These are phyloP conservation scores for Aurantiochytrium sp. DNA, from an alignment of 108 stramenopile genomes.

Conservation along the genomic window DNA sequence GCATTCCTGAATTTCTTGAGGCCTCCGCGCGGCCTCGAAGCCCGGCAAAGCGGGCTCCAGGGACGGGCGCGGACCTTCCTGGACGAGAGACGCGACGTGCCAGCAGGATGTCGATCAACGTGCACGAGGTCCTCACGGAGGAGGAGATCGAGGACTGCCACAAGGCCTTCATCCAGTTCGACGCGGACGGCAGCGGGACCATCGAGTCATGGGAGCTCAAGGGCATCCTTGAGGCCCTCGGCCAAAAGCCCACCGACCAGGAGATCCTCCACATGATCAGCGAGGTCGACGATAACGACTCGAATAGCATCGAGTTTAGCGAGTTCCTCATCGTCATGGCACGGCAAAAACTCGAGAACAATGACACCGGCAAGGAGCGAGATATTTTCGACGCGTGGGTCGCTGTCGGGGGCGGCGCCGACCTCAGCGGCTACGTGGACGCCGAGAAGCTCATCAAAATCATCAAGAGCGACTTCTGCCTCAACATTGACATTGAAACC, in stretches of 20 bases:
- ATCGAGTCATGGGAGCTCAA: conserved; percentile 26
- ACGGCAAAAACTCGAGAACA: background rate
- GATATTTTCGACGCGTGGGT: conserved; percentile 21
- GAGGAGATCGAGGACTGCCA: conserved; percentile 32
- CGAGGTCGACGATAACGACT: conserved; percentile 26
- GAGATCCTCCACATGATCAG: conserved; percentile 25
- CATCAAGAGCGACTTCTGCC: conserved; percentile 25
- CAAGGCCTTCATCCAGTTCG: conserved; percentile 33
- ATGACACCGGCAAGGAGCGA: conserved; percentile 19
- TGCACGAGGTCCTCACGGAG: conserved; percentile 22
- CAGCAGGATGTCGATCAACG: conserved; percentile 11
- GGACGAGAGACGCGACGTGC: background rate
- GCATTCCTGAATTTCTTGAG: no score
- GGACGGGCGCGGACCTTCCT: no score
- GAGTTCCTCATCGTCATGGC: conserved; percentile 23
- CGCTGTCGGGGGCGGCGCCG: background rate
- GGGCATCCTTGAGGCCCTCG: conserved; percentile 10
- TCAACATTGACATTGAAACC: conserved; percentile 20
- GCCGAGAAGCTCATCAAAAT: conserved; percentile 28
- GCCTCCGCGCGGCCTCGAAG: no score
- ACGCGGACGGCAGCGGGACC: conserved; percentile 9
- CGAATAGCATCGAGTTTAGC: background rate
- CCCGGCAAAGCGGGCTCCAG: no score
- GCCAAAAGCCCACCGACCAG: conserved; percentile 24
- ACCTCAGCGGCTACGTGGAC: background rate